Evolutionary conservation across 306 rosid genomes (phyloP).

Genomic region (Vigna angularis): DNA sequence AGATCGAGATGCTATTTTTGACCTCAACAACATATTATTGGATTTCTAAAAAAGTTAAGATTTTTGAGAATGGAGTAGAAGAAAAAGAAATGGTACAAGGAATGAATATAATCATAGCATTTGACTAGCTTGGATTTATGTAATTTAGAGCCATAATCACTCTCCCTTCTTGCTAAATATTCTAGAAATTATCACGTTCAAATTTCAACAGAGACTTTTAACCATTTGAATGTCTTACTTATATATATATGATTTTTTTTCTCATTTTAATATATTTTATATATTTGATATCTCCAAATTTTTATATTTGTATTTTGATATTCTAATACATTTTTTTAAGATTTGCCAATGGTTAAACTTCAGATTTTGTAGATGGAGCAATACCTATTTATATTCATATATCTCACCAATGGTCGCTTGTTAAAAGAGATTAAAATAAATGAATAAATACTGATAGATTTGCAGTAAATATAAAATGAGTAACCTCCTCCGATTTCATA

Average conservation of each 20-base stretch:
- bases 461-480: background rate
- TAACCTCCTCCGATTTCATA: constrained; percentile 51
- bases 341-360: no score
- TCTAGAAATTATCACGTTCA: constrained; percentile 61
- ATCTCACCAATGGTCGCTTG: background rate
- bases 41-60: constrained; percentile 57
- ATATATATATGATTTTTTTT: no score
- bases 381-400: no score
- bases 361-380: no score
- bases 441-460: background rate
- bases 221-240: constrained; percentile 46
- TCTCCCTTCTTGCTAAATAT: constrained; percentile 46
- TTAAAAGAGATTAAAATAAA: background rate
- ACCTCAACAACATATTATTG: background rate
- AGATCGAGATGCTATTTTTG: no score
- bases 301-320: no score
- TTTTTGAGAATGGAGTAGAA: constrained; percentile 48
- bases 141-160: constrained; percentile 46
- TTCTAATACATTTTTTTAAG: no score
- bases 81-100: constrained; percentile 64
- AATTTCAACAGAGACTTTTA: constrained; percentile 51
- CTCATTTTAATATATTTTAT: no score
- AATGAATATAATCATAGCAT: constrained; percentile 46
- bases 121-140: constrained; percentile 44
- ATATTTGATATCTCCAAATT: no score